Percentiles rank a stretch among this genome's conserved stretches.
Conservation (phyloP, 129 eudicot species). For the Glebionis coronaria region DNA sequence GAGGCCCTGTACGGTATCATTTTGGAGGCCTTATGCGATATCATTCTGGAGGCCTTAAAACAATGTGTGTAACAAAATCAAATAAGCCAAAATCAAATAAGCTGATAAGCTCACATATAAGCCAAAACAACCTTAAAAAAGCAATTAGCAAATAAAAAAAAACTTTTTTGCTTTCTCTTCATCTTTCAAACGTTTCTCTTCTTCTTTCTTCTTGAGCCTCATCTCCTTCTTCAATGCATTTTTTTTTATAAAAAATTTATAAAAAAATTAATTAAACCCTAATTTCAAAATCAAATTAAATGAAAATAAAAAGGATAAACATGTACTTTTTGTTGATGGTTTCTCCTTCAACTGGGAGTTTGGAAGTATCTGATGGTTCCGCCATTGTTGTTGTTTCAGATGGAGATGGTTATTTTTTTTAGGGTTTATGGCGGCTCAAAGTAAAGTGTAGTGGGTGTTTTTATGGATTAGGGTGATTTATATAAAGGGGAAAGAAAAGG, state of each 20-base stretch:
- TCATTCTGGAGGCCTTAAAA: too few species aligned
- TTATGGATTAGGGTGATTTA: background rate
- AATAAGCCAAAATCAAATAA: too few species aligned
- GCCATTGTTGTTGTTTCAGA: background rate
- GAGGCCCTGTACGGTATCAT: too few species aligned
- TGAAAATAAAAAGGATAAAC: background rate
- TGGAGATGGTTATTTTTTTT: background rate
- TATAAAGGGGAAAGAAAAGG: conserved; percentile 5
- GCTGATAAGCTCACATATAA: too few species aligned
- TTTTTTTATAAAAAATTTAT: too few species aligned
- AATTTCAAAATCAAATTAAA: background rate
- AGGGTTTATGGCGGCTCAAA: conserved; percentile 14
- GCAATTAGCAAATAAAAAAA: background rate
- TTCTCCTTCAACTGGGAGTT: conserved; percentile 24
- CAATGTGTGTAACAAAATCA: too few species aligned
- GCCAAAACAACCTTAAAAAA: background rate
- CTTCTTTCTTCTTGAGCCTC: too few species aligned
- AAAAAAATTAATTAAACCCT: too few species aligned
- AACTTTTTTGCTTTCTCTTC: too few species aligned
- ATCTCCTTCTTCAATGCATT: too few species aligned
- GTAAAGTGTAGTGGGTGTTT: conserved; percentile 8
- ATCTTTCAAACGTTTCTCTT: too few species aligned
- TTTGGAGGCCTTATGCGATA: too few species aligned
- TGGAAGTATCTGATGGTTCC: conserved; percentile 5
- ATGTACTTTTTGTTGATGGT: conserved; percentile 35